Conservation (phyloP, 768 basidiomycete species). For the Lepiota brunneoincarnata region DNA sequence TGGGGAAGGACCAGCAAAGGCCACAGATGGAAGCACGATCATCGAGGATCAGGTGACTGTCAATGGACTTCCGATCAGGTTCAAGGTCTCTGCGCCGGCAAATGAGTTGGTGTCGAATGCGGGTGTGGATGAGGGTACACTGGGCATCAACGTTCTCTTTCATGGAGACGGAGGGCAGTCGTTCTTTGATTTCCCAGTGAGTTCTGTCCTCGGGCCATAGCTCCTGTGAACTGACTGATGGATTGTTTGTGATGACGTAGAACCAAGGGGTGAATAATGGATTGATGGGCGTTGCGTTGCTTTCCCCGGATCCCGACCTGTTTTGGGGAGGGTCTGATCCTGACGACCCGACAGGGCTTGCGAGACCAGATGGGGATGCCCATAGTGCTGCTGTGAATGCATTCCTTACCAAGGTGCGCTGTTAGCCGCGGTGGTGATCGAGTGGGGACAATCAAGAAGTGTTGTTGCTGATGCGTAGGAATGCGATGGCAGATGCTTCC, state of each 20-base stretch:
- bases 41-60: not conserved
- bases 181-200: conserved; percentile 2
- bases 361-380: not conserved
- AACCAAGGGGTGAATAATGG: not conserved
- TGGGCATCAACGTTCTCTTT: not conserved
- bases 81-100: not conserved
- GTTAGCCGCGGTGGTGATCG: too few relatives aligned
- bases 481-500: not conserved
- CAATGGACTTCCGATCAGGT: not conserved
- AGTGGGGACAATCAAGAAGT: too few relatives aligned
- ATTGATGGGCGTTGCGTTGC: not conserved
- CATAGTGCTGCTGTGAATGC: not conserved
- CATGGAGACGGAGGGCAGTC: conserved; percentile 1
- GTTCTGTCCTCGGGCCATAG: not conserved
- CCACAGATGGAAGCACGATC: not conserved
- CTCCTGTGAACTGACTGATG: not conserved
- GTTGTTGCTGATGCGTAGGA: not conserved
- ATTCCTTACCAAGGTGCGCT: not conserved
- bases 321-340: not conserved
- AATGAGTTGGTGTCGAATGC: not conserved
- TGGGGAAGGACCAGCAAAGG: not conserved
- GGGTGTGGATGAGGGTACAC: not conserved
- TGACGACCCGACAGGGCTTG: not conserved
- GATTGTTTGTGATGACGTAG: not conserved
- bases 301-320: not conserved